A percentile compares a stretch with the other conserved stretches of the same genome.
Evolutionary conservation across 345 rosid species (phyloP).

Genomic region (Diplotaxis tenuifolia): DNA sequence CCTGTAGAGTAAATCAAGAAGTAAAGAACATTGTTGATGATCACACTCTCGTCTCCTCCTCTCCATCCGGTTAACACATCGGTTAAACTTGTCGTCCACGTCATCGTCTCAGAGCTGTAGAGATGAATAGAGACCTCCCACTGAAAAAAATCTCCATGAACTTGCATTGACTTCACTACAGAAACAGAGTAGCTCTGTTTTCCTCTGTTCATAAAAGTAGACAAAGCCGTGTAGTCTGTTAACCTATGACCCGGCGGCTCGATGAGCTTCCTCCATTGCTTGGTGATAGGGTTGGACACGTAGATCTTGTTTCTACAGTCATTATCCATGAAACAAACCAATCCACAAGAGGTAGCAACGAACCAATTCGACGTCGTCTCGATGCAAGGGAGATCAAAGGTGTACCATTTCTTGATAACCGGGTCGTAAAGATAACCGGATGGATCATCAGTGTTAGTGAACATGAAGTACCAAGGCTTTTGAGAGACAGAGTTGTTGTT

Average conservation of each 20-base stretch:
- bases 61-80: constrained; percentile 95
- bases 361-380: constrained; percentile 66
- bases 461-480: constrained; percentile 98
- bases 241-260: background rate
- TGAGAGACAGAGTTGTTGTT: constrained; percentile 45
- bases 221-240: background rate
- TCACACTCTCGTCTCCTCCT: constrained; percentile 87
- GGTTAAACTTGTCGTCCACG: constrained; percentile 55
- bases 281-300: background rate
- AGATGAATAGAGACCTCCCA: constrained; percentile 74
- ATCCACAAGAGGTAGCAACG: constrained; percentile 80
- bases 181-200: constrained; percentile 50
- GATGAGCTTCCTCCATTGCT: background rate
- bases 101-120: constrained; percentile 64
- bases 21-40: constrained; percentile 69
- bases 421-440: constrained; percentile 90
- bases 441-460: constrained; percentile 85
- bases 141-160: constrained; percentile 64
- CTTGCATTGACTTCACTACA: constrained; percentile 86
- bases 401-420: constrained; percentile 36
- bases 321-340: constrained; percentile 54
- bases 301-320: background rate
- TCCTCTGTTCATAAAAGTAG: background rate
- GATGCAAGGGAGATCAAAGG: constrained; percentile 77
- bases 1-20: constrained; percentile 76